Conservation (phyloP, 2,329 filamentous ascomycete genomes). For the Thermoascus crustaceus region DNA sequence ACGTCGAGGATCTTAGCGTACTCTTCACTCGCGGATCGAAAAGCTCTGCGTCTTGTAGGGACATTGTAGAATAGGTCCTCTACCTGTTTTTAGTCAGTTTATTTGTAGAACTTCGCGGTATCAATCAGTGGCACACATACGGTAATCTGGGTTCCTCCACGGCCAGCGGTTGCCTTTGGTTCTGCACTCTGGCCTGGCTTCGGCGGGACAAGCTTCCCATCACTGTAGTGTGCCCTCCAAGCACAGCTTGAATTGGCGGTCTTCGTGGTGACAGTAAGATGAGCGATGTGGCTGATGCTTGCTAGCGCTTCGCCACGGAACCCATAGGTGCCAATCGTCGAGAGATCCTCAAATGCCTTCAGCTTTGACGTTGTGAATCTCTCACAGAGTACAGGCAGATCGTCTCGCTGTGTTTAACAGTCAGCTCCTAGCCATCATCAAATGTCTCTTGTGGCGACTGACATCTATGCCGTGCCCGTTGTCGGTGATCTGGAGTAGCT, state of each 20-base stretch:
- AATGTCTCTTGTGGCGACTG: constrained; percentile 24
- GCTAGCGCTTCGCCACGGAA: constrained; percentile 93
- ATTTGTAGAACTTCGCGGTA: background rate
- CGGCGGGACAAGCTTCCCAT: constrained; percentile 68
- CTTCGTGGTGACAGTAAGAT: constrained; percentile 89
- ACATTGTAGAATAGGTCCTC: constrained; percentile 98
- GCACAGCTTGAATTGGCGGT: constrained; percentile 81
- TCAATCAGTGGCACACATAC: constrained; percentile 35
- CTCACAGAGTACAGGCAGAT: constrained; percentile 85
- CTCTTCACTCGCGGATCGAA: constrained; percentile 85
- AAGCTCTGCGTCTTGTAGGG: constrained; percentile 77
- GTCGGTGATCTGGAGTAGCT: constrained; percentile 92
- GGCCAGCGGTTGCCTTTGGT: constrained; percentile 78
- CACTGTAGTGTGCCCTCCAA: constrained; percentile 81
- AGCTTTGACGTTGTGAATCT: constrained; percentile 96
- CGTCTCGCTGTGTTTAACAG: constrained; percentile 63
- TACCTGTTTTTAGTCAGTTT: constrained; percentile 41
- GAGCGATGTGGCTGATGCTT: constrained; percentile 97
- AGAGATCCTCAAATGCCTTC: constrained; percentile 84
- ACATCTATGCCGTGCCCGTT: constrained; percentile 95
- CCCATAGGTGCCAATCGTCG: constrained; percentile 88
- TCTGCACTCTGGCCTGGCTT: constrained; percentile 84
- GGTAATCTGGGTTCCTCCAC: constrained; percentile 86
- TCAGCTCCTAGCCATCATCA: background rate
- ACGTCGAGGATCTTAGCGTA: constrained; percentile 97